Evolutionary conservation across 345 rosid species (phyloP).

Genomic region (Melaleuca quinquenervia): DNA sequence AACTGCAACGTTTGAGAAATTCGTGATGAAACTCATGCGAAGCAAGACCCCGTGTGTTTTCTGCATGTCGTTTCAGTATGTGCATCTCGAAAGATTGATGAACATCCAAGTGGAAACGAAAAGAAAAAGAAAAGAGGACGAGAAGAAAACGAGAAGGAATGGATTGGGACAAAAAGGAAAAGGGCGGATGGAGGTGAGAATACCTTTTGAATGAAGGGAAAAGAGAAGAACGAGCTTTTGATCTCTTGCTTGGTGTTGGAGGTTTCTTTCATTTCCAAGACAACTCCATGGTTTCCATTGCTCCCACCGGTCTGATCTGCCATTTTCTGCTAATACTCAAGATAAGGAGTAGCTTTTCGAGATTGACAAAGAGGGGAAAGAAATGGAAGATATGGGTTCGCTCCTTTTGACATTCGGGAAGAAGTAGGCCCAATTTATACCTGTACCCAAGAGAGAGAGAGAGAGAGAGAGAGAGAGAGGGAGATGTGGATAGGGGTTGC

Average conservation of each 20-base stretch:
- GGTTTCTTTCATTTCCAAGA: not conserved
- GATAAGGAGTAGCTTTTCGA: not conserved
- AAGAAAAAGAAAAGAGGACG: not conserved
- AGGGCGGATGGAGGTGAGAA: not conserved
- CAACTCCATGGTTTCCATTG: not conserved
- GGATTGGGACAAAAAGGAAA: not conserved
- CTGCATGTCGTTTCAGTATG: not conserved
- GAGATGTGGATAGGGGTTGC: not conserved
- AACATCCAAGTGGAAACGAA: not conserved
- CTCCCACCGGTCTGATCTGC: not conserved
- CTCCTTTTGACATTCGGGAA: not conserved
- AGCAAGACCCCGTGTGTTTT: too few relatives aligned
- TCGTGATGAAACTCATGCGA: not conserved
- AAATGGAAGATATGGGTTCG: not conserved
- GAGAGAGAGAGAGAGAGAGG: not conserved
- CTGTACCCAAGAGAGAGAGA: not conserved
- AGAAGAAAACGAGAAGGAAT: not conserved
- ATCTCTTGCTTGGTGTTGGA: not conserved
- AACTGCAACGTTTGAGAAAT: constrained; percentile 25
- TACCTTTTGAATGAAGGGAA: not conserved
- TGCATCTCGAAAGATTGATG: not conserved
- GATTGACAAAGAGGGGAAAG: not conserved
- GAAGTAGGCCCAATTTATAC: not conserved
- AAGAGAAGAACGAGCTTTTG: not conserved
- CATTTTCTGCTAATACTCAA: not conserved